phyloP scores from a whole-genome alignment of 2,329 filamentous ascomycete species.

The Lanzia echinophila region DNA sequence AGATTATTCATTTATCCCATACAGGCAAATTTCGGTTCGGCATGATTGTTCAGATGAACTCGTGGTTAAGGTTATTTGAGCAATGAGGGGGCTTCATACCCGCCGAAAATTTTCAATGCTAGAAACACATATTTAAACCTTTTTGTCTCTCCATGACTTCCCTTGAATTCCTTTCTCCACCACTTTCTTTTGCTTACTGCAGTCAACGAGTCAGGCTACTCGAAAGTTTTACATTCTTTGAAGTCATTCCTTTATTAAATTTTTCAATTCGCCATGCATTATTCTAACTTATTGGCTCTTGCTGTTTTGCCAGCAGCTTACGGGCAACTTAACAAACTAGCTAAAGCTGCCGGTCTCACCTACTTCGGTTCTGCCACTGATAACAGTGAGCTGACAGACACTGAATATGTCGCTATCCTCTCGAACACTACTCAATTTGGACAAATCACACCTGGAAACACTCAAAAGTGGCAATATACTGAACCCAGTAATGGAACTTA shows the following conservation, averaged over 20 bases:
- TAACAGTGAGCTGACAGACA: conserved; percentile 40
- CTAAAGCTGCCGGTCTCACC: conserved; percentile 44
- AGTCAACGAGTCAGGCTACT: conserved; percentile 1
- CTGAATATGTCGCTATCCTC: conserved; percentile 48
- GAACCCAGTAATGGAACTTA: conserved; percentile 52
- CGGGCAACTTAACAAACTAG: conserved; percentile 33
- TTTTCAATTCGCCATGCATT: conserved; percentile 7
- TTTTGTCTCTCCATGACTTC: no score
- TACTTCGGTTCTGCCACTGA: conserved; percentile 56
- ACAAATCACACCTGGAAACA: conserved; percentile 58
- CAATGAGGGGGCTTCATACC: background rate
- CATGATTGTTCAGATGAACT: background rate
- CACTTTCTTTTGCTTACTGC: background rate
- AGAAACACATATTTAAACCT: conserved; percentile 1
- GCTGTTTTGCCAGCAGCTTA: conserved; percentile 11
- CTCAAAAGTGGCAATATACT: conserved; percentile 56
- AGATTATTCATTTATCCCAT: conserved; percentile 6
- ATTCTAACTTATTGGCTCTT: conserved; percentile 6
- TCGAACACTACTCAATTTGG: conserved; percentile 53
- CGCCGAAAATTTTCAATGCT: background rate
- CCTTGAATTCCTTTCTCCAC: background rate
- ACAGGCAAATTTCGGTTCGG: conserved; percentile 6
- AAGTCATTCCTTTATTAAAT: background rate
- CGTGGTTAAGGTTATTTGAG: background rate
- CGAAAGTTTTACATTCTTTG: background rate